Evolutionary conservation across 352 stramenopile species (phyloP).

Genomic region (Globisporangium ultimum): DNA sequence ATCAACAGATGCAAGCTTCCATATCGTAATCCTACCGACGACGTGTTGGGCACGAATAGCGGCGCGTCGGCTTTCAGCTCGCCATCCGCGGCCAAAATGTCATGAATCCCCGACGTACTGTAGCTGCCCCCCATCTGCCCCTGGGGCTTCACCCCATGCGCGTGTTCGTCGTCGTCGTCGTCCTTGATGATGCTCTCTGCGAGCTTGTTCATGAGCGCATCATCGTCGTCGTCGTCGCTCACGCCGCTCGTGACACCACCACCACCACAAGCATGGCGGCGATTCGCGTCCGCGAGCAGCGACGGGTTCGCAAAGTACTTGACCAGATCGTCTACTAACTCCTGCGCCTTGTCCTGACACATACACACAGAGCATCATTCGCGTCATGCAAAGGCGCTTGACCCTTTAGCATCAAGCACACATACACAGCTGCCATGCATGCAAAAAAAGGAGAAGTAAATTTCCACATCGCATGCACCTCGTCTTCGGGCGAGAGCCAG

Average conservation of each 20-base stretch:
- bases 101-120: slow-evolving; percentile 21
- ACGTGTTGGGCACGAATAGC: slow-evolving; percentile 53
- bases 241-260: background rate
- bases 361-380: background rate
- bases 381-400: background rate
- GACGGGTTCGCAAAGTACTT: slow-evolving; percentile 53
- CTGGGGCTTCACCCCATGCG: background rate
- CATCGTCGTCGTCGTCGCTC: slow-evolving; percentile 15
- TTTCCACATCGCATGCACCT: slow-evolving; percentile 25
- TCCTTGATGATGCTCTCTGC: slow-evolving; percentile 21
- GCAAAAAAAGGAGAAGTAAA: background rate
- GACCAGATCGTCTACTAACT: slow-evolving; percentile 69
- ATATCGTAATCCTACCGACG: slow-evolving; percentile 3
- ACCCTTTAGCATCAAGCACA: background rate
- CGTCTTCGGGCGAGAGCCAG: slow-evolving; percentile 74
- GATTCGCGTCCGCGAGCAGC: slow-evolving; percentile 40
- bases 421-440: background rate
- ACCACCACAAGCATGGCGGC: background rate
- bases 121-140: background rate
- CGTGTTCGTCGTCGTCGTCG: slow-evolving; percentile 15
- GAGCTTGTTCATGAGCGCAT: slow-evolving; percentile 15
- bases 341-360: slow-evolving; percentile 46
- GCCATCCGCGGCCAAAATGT: slow-evolving; percentile 31
- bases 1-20: background rate
- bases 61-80: slow-evolving; percentile 75